Evolutionary conservation across 306 rosid genomes (phyloP), one percentile per base, ranked within the genome.

Genomic region (Cucumis melo): DNA sequence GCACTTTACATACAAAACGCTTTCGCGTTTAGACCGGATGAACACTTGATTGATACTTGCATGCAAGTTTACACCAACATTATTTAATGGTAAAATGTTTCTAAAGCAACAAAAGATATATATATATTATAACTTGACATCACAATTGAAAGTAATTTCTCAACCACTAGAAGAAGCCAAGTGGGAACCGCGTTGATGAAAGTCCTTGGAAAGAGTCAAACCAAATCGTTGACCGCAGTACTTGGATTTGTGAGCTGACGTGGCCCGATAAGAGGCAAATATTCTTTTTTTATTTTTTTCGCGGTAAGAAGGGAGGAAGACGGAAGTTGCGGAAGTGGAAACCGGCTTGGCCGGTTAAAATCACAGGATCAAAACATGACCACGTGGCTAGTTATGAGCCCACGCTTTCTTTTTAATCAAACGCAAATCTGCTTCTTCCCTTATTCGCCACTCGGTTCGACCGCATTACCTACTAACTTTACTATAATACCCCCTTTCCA

Each of bases 311-410:
- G 39, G 39, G 61, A 50, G 78, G 21, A 54, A 44, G 66, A 74
- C 74, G 84, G 82, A 79, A 83, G 81, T 27, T 27, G 29, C 29
- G 1, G 29, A 27, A 27, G 2, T 51, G 66, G 23, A 73, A 27
- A 46, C 32, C 41, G 75, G 59, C 68, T 12, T 13, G 68, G 46
- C 51, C 61, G 75, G 38, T 56, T 56, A 0, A 29, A 62, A 39
- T 44, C 44, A 20, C 38, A 16, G 59, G 77, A 27, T n/a, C 36
- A 48, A 58, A 80, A 80, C 76, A 76, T 4, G 14, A 67, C 88
- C 88, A 87, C 88, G 90, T 84, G 88, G 88, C 27, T 11, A 14
- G 24, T 54, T 23, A 34, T 0, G 54, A 77, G 46, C 83, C 81
- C 77, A 32, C 68, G 7, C 16, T 65, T 44, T 73, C n/a, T n/a